Conservation (phyloP, 805 yeast genomes). For the Barnettozyma vustinii region DNA sequence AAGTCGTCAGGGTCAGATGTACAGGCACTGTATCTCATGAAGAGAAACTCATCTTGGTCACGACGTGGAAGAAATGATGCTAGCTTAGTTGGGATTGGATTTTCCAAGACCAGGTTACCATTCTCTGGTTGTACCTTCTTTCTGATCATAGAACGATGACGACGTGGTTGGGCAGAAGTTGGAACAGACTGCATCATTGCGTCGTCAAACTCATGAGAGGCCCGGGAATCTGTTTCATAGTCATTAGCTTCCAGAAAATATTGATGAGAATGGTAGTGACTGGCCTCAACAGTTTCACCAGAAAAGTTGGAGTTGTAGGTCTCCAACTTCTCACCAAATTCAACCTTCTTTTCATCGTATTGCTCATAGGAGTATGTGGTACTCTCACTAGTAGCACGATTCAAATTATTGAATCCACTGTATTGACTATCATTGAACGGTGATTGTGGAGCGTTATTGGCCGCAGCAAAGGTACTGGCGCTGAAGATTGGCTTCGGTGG, state of each 20-base stretch:
- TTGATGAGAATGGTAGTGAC: not conserved
- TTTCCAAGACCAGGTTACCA: constrained; percentile 85
- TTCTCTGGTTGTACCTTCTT: constrained; percentile 71
- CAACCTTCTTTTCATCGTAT: constrained; percentile 2
- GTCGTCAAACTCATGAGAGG: constrained; percentile 35
- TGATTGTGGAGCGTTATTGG: constrained; percentile 25
- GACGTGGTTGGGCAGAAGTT: constrained; percentile 40
- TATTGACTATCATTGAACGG: not conserved
- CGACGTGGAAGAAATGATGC: constrained; percentile 80
- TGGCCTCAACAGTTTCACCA: constrained; percentile 37
- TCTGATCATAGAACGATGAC: constrained; percentile 62
- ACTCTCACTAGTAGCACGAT: constrained; percentile 25
- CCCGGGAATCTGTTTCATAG: constrained; percentile 12
- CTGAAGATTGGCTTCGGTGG: constrained; percentile 65
- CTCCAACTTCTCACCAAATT: constrained; percentile 21
- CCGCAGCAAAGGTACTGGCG: constrained; percentile 58
- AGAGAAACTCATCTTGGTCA: constrained; percentile 87
- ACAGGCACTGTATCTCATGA: constrained; percentile 96
- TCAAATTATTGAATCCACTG: constrained; percentile 10
- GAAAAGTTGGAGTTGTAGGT: constrained; percentile 18
- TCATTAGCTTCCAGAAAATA: constrained; percentile 6
- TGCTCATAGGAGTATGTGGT: constrained; percentile 14
- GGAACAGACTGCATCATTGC: constrained; percentile 39
- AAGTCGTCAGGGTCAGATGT: constrained; percentile 91
- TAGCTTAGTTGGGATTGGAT: constrained; percentile 89